These are phyloP conservation scores for Cyberlindnera mycetangii DNA, from an alignment of 805 yeast species.

Conservation along the genomic window DNA sequence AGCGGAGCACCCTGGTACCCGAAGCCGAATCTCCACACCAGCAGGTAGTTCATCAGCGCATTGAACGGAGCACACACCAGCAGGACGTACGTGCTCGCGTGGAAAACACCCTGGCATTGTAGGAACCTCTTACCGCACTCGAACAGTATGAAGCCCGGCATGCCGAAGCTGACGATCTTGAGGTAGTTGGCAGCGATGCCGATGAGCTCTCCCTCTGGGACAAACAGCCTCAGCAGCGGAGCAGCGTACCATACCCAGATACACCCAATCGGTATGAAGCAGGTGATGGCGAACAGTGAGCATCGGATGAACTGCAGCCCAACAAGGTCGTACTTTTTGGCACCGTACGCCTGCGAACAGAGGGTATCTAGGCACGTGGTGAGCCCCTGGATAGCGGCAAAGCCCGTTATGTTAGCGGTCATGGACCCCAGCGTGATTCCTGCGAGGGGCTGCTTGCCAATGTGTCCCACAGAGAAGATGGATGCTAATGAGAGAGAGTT, in stretches of 20 bases:
- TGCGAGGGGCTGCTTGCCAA: slow-evolving; percentile 76
- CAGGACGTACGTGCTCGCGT: slow-evolving; percentile 73
- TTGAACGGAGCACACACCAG: slow-evolving; percentile 70
- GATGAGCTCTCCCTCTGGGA: slow-evolving; percentile 22
- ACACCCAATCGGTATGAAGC: slow-evolving; percentile 26
- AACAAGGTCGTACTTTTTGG: slow-evolving; percentile 67
- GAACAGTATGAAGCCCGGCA: slow-evolving; percentile 75
- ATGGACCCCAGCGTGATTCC: slow-evolving; percentile 82
- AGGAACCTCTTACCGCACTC: slow-evolving; percentile 81
- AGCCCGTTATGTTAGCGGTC: slow-evolving; percentile 74
- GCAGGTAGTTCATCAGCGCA: slow-evolving; percentile 58
- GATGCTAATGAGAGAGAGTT: slow-evolving; percentile 29
- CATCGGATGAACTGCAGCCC: slow-evolving; percentile 76
- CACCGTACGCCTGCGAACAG: slow-evolving; percentile 85
- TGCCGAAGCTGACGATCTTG: slow-evolving; percentile 54
- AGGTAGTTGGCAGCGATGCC: slow-evolving; percentile 52
- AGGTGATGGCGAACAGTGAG: slow-evolving; percentile 33
- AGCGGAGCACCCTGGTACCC: slow-evolving; percentile 84
- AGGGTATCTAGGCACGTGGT: slow-evolving; percentile 81
- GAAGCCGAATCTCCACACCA: slow-evolving; percentile 77
- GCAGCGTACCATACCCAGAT: slow-evolving; percentile 23
- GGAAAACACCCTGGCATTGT: slow-evolving; percentile 85
- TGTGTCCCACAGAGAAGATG: slow-evolving; percentile 58
- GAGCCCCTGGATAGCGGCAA: slow-evolving; percentile 79
- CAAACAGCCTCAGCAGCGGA: slow-evolving; percentile 19